These are phyloP conservation scores for Casaregolazyma lundiana DNA, from an alignment of 1,139 yeast genomes.

Conservation along the genomic window DNA sequence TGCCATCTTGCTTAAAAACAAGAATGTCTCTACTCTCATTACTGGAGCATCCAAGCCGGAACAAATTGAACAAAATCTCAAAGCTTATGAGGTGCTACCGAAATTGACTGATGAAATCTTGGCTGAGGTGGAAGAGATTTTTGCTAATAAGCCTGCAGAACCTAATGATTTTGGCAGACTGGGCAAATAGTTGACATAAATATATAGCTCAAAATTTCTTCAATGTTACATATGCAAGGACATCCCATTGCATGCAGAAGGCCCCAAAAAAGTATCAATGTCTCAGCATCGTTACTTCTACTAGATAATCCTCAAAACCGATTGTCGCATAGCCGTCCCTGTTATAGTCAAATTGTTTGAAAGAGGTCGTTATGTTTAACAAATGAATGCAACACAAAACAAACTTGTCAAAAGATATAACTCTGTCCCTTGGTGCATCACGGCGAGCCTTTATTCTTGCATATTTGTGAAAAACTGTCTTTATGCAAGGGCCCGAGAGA, in stretches of 20 bases:
- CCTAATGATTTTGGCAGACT: conserved; percentile 21
- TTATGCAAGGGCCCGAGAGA: conserved; percentile 56
- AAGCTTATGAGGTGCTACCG: conserved; percentile 32
- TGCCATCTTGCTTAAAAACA: conserved; percentile 32
- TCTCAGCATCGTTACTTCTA: conserved; percentile 42
- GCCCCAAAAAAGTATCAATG: background rate
- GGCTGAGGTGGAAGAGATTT: conserved; percentile 29
- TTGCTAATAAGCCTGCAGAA: conserved; percentile 28
- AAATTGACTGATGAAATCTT: conserved; percentile 30
- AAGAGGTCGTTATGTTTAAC: conserved; percentile 70
- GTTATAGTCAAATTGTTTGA: conserved; percentile 71
- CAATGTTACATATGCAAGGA: background rate
- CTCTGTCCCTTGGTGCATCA: conserved; percentile 42
- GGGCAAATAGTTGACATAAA: background rate
- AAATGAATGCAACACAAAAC: conserved; percentile 77
- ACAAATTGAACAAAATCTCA: conserved; percentile 32
- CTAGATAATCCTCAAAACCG: conserved; percentile 72
- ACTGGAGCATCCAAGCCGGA: conserved; percentile 34
- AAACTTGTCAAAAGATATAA: conserved; percentile 73
- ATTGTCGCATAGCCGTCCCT: conserved; percentile 75
- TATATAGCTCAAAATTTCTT: background rate
- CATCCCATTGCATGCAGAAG: no score
- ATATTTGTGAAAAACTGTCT: conserved; percentile 58
- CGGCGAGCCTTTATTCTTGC: conserved; percentile 33
- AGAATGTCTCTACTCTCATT: conserved; percentile 32